Percentiles rank a stretch among this genome's conserved stretches.
Evolutionary conservation across 257 asterid genomes (phyloP).

Genomic region (Solanum piurae): DNA sequence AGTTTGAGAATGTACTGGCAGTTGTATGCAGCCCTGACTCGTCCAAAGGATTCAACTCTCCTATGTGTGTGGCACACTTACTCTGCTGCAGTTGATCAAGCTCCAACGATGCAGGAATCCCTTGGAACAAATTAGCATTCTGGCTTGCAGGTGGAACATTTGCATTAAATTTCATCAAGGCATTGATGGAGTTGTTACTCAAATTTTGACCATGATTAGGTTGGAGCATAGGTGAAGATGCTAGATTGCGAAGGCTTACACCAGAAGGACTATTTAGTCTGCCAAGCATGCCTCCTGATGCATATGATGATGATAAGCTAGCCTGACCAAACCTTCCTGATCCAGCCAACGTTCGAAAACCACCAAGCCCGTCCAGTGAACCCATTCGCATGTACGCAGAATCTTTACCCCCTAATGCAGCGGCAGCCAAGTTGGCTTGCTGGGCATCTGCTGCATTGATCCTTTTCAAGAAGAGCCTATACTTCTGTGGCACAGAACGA

Average conservation of each 20-base stretch:
- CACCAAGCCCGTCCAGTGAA: constrained; percentile 60
- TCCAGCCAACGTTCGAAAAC: constrained; percentile 41
- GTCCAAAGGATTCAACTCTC: constrained; percentile 27
- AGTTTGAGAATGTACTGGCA: constrained; percentile 24
- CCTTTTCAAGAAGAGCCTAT: constrained; percentile 74
- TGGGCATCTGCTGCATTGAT: constrained; percentile 56
- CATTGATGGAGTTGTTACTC: constrained; percentile 32
- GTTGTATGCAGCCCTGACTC: constrained; percentile 25
- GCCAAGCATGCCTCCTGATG: constrained; percentile 56
- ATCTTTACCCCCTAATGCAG: constrained; percentile 68
- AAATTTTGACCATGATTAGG: constrained; percentile 41
- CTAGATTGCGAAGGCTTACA: constrained; percentile 38
- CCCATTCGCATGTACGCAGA: constrained; percentile 58
- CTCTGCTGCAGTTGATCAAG: constrained; percentile 50
- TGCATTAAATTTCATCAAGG: constrained; percentile 40
- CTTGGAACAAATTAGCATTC: constrained; percentile 39
- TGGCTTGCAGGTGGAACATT: constrained; percentile 29
- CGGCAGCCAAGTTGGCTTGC: constrained; percentile 79
- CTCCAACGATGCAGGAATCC: constrained; percentile 42
- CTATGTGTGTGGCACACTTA: constrained; percentile 11
- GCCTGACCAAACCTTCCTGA: constrained; percentile 51
- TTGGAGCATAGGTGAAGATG: constrained; percentile 40
- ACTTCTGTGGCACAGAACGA: constrained; percentile 46
- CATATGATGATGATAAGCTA: constrained; percentile 41
- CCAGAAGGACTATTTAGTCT: constrained; percentile 58